Evolutionary conservation across 441 rosid species (phyloP).

Genomic region (Corymbia citriodora): DNA sequence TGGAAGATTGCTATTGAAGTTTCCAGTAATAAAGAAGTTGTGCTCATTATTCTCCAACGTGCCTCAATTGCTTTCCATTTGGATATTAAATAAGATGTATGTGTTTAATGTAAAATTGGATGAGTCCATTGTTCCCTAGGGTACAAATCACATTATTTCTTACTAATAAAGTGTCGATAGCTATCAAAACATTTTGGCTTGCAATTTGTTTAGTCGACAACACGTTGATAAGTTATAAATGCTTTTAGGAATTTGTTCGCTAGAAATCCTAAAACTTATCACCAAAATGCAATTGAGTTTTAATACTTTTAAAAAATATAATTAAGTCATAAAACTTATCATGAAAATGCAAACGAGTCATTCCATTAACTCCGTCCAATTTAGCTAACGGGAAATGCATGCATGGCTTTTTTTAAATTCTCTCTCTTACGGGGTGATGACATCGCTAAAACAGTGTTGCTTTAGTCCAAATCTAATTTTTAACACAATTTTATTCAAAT

Average conservation of each 20-base stretch:
- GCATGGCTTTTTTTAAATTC: too few relatives aligned
- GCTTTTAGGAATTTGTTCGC: too few relatives aligned
- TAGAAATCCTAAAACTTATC: too few relatives aligned
- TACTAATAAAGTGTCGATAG: neutral
- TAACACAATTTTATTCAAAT: too few relatives aligned
- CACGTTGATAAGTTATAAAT: neutral
- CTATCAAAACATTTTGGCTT: neutral
- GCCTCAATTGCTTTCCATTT: neutral
- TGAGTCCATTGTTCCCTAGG: neutral
- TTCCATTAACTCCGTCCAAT: too few relatives aligned
- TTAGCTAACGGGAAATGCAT: rapidly evolving
- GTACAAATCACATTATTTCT: neutral
- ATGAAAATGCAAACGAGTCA: too few relatives aligned
- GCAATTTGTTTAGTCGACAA: rapidly evolving
- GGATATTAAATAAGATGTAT: rapidly evolving
- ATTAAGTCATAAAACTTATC: too few relatives aligned
- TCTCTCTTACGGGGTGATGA: too few relatives aligned
- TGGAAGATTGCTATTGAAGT: neutral
- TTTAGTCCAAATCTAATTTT: too few relatives aligned
- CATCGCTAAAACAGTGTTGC: rapidly evolving
- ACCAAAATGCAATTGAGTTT: rapidly evolving
- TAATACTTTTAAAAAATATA: too few relatives aligned
- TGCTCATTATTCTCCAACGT: neutral
- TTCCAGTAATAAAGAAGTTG: neutral
- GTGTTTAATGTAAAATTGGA: neutral